A percentile compares a stretch with the other conserved stretches of the same genome.
Evolutionary conservation across 2,329 filamentous ascomycete species (phyloP).

Genomic region (Botrytis galanthina): DNA sequence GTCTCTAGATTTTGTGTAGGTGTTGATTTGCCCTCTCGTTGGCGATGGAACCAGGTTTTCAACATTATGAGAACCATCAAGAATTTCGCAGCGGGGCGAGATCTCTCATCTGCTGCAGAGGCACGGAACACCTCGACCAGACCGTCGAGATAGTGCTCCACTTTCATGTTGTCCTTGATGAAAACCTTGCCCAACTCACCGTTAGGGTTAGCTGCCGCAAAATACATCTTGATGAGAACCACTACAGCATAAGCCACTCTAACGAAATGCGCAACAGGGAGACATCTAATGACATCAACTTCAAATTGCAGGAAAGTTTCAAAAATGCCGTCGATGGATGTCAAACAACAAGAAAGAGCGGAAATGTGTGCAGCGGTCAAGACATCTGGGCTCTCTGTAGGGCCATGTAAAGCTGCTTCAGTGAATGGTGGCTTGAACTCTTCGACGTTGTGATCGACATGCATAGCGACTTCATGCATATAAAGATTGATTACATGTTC

Average conservation of each 20-base stretch:
- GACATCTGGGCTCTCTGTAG: conserved; percentile 24
- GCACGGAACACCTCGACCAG: conserved; percentile 66
- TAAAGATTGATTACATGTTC: conserved; percentile 54
- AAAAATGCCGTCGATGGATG: conserved; percentile 53
- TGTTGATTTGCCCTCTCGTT: conserved; percentile 33
- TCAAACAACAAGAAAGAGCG: conserved; percentile 52
- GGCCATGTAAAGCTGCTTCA: conserved; percentile 33
- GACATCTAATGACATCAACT: conserved; percentile 46
- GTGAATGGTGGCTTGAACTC: conserved; percentile 46
- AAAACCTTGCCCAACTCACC: conserved; percentile 70
- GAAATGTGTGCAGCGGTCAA: conserved; percentile 46
- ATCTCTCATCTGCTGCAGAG: conserved; percentile 61
- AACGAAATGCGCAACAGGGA: conserved; percentile 52
- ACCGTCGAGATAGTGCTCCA: conserved; percentile 65
- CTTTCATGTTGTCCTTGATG: conserved; percentile 63
- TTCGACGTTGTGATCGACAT: conserved; percentile 54
- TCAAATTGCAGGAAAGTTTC: conserved; percentile 51
- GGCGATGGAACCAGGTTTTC: conserved; percentile 54
- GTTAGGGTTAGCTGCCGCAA: conserved; percentile 58
- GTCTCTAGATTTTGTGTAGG: background rate
- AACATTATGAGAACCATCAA: conserved; percentile 69
- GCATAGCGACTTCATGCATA: conserved; percentile 58
- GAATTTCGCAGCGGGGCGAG: conserved; percentile 67
- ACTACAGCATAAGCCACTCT: conserved; percentile 56
- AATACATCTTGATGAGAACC: conserved; percentile 59